A percentile compares a stretch with the other conserved stretches of the same genome.
Evolutionary conservation across 805 yeast genomes (phyloP).

Genomic region (Candida nanaspora): DNA sequence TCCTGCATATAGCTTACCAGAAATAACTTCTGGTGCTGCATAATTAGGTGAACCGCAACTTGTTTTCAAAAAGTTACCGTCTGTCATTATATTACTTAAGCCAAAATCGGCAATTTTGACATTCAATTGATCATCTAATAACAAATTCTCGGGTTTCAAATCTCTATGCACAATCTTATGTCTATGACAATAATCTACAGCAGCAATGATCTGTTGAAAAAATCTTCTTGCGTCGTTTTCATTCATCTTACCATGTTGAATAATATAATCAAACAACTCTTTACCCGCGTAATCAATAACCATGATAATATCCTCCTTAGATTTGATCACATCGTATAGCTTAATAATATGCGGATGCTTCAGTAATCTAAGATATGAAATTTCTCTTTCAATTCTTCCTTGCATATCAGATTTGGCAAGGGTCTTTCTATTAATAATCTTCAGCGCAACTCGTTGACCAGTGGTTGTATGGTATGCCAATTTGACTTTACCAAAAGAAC

Average conservation of each 20-base stretch:
- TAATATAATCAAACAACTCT: constrained; percentile 91
- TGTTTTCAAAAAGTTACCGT: constrained; percentile 90
- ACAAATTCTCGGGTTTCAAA: constrained; percentile 88
- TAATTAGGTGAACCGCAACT: constrained; percentile 96
- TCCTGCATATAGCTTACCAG: constrained; percentile 93
- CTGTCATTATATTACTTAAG: constrained; percentile 91
- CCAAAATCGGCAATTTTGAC: constrained; percentile 97
- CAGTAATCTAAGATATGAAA: constrained; percentile 75
- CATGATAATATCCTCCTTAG: constrained; percentile 94
- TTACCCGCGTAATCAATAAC: constrained; percentile 97
- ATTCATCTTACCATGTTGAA: constrained; percentile 86
- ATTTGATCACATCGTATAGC: constrained; percentile 89
- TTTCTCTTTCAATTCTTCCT: constrained; percentile 92
- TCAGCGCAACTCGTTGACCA: constrained; percentile 87
- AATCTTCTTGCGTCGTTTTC: constrained; percentile 89
- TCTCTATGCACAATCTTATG: constrained; percentile 96
- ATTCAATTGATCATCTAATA: constrained; percentile 82
- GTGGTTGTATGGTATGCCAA: constrained; percentile 85
- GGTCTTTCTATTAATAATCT: constrained; percentile 87
- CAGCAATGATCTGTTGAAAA: constrained; percentile 93
- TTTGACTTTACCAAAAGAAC: constrained; percentile 94
- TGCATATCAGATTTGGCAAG: constrained; percentile 95
- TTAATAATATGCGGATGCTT: constrained; percentile 97
- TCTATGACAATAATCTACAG: constrained; percentile 93
- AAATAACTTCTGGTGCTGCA: constrained; percentile 96